Conservation (phyloP, 345 rosid genomes). For the Excoecaria agallocha region DNA sequence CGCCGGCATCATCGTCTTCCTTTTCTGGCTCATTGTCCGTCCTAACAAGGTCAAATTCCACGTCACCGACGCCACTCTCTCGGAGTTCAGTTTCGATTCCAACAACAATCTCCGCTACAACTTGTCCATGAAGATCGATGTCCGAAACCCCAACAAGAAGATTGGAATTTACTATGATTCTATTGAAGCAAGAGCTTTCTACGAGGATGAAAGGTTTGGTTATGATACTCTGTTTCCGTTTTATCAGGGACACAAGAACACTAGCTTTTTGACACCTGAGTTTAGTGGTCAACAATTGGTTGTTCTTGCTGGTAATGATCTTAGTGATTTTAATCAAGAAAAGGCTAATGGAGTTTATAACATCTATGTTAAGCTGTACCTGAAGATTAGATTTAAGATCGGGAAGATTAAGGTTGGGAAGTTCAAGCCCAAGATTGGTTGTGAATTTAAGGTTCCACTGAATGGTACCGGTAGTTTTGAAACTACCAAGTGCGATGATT, state of each 20-base stretch:
- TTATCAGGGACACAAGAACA: conserved; percentile 79
- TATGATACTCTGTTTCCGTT: conserved; percentile 39
- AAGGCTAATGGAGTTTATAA: conserved; percentile 38
- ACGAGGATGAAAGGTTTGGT: conserved; percentile 41
- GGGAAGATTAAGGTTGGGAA: conserved; percentile 47
- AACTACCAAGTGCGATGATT: conserved; percentile 48
- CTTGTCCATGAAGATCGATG: conserved; percentile 31
- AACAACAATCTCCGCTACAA: conserved; percentile 32
- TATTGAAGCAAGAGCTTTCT: conserved; percentile 31
- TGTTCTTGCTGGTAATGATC: conserved; percentile 27
- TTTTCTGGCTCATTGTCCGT: conserved; percentile 47
- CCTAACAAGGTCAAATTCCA: conserved; percentile 41
- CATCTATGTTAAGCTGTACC: conserved; percentile 49
- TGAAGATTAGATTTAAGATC: conserved; percentile 62
- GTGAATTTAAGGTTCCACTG: conserved; percentile 62
- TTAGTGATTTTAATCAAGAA: conserved; percentile 35
- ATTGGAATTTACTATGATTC: conserved; percentile 40
- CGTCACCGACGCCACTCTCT: conserved; percentile 38
- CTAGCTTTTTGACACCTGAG: conserved; percentile 42
- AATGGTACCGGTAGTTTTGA: conserved; percentile 16
- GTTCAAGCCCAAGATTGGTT: conserved; percentile 52
- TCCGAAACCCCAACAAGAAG: conserved; percentile 43
- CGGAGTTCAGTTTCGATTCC: conserved; percentile 33
- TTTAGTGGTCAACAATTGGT: conserved; percentile 41
- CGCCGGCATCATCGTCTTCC: conserved; percentile 30